Percentiles rank a stretch among this genome's conserved stretches.
Conservation (phyloP, 495 filamentous ascomycete species). For the Penicillium odoratum region DNA sequence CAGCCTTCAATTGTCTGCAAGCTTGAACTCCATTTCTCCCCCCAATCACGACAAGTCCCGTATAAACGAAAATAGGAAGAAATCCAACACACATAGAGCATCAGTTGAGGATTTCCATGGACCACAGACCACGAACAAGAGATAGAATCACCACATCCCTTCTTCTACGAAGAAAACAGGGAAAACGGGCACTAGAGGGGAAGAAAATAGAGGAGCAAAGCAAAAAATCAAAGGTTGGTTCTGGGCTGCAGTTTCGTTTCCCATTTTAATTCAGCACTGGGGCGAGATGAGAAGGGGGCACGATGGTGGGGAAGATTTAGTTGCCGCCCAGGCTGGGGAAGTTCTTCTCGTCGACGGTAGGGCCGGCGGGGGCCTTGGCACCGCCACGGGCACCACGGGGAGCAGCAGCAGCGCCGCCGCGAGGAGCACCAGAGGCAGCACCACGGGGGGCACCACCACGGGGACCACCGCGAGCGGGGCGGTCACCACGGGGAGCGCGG, state of each 20-base stretch:
- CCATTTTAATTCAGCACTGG: constrained; percentile 1
- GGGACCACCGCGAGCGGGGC: constrained; percentile 33
- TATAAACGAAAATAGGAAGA: constrained; percentile 2
- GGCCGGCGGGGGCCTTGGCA: constrained; percentile 31
- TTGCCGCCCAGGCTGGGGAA: constrained; percentile 51
- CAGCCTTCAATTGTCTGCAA: constrained; percentile 1
- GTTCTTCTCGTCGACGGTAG: constrained; percentile 52
- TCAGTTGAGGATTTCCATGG: constrained; percentile 3
- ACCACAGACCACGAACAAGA: constrained; percentile 2
- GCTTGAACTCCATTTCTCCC: not conserved
- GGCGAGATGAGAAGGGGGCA: constrained; percentile 4
- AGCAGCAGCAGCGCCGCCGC: constrained; percentile 28
- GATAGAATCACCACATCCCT: constrained; percentile 1
- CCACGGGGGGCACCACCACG: constrained; percentile 34
- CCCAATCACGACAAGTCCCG: not conserved
- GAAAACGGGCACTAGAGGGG: not conserved
- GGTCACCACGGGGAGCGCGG: constrained; percentile 31
- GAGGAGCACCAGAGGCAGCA: constrained; percentile 24
- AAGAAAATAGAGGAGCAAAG: constrained; percentile 1
- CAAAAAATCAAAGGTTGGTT: constrained; percentile 8
- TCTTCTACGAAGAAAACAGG: constrained; percentile 1
- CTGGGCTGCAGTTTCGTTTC: constrained; percentile 8
- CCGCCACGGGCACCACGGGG: constrained; percentile 25
- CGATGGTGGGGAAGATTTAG: constrained; percentile 28
- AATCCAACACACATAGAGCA: constrained; percentile 5